Evolutionary conservation across 768 basidiomycete species (phyloP).

Genomic region (Trichaptum fuscoviolaceum): DNA sequence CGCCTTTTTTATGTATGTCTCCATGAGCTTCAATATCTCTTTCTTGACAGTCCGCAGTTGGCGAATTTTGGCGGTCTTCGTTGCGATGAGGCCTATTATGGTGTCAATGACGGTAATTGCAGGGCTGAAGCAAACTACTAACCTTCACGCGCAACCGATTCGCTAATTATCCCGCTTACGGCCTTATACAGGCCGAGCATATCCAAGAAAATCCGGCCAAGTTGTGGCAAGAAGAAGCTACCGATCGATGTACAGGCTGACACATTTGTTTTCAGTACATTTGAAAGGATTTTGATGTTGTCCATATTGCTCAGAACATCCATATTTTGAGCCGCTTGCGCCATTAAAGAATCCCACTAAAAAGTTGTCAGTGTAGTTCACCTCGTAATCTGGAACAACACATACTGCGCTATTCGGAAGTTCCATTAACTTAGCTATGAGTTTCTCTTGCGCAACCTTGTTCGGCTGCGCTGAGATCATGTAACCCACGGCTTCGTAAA

Average conservation of each 20-base stretch:
- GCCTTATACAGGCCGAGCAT: conserved; percentile 98
- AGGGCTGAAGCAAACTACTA: conserved; percentile 13
- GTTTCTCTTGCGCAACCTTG: conserved; percentile 91
- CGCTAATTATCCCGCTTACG: conserved; percentile 93
- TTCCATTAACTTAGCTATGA: conserved; percentile 95
- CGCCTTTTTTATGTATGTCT: conserved; percentile 95
- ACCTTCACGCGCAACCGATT: conserved; percentile 86
- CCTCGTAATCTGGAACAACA: conserved; percentile 10
- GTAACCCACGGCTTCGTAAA: conserved; percentile 98
- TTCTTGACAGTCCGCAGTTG: conserved; percentile 96
- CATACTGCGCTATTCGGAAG: conserved; percentile 92
- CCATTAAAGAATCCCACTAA: conserved; percentile 97
- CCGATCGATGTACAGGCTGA: conserved; percentile 97
- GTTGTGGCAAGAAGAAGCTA: conserved; percentile 95
- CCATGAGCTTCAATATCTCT: conserved; percentile 95
- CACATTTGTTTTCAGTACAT: conserved; percentile 97
- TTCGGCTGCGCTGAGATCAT: conserved; percentile 99
- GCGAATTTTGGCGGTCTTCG: conserved; percentile 95
- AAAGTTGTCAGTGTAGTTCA: neutral
- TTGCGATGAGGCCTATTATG: conserved; percentile 73
- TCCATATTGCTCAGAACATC: conserved; percentile 88
- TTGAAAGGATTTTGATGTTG: conserved; percentile 94
- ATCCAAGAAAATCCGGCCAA: conserved; percentile 92
- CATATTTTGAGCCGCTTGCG: conserved; percentile 86
- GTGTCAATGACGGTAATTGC: conserved; percentile 5